Percentiles rank a stretch among this genome's conserved stretches.
Conservation (phyloP, 1,284 basidiomycete genomes). For the Pyrrhoderma lamaoense region DNA sequence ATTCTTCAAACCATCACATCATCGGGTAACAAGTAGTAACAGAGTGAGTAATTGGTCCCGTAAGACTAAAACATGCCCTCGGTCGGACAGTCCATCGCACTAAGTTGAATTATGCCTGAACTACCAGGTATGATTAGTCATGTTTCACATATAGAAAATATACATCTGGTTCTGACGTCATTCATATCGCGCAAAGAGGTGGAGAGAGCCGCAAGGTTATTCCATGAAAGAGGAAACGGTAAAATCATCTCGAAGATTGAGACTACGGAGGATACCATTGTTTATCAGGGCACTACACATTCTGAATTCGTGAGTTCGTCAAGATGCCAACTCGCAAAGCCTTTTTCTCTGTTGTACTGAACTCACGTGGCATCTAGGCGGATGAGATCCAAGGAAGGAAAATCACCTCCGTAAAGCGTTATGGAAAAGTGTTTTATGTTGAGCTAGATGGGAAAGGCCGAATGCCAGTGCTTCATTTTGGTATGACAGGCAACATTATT, state of each 20-base stretch:
- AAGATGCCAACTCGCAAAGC: too few relatives aligned
- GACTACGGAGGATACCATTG: conserved; percentile 60
- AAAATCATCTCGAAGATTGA: conserved; percentile 54
- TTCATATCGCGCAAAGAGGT: neutral
- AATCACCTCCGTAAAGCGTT: conserved; percentile 54
- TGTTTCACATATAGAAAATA: neutral
- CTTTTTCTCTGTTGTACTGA: neutral
- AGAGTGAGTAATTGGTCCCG: too few relatives aligned
- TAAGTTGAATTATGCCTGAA: conserved; percentile 45
- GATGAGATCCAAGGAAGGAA: conserved; percentile 51
- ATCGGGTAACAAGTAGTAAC: neutral
- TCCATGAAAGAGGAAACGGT: conserved; percentile 49
- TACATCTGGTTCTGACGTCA: neutral
- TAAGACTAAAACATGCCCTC: too few relatives aligned
- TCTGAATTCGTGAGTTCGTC: conserved; percentile 64
- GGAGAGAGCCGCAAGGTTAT: conserved; percentile 32
- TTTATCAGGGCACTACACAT: conserved; percentile 56
- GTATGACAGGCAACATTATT: conserved; percentile 80
- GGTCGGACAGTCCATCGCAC: neutral
- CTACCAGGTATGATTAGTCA: conserved; percentile 42
- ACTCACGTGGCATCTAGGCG: conserved; percentile 34
- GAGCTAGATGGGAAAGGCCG: conserved; percentile 55
- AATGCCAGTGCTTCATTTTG: conserved; percentile 71
- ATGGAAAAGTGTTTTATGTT: conserved; percentile 66
- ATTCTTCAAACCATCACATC: too few relatives aligned